Conservation (phyloP, 371 early-diverging fungal genomes). For the Syncephalastrum sp. region DNA sequence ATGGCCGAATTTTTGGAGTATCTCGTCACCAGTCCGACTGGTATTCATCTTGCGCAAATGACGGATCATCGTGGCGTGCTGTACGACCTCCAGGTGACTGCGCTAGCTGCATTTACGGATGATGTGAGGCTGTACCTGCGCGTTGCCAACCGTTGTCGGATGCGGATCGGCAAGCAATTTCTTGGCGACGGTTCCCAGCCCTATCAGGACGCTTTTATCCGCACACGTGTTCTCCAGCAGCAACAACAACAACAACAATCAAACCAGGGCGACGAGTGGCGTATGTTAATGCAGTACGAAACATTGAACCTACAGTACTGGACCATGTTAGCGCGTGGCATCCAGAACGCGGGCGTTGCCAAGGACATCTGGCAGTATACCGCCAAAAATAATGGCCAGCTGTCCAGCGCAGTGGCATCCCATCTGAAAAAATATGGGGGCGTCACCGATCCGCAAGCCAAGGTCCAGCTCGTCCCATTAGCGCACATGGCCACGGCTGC, state of each 20-base stretch:
- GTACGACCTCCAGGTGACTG: constrained; percentile 63
- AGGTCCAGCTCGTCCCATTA: constrained; percentile 20
- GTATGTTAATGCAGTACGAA: constrained; percentile 27
- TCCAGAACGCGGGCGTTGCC: constrained; percentile 36
- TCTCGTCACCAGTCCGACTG: constrained; percentile 59
- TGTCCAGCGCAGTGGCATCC: constrained; percentile 24
- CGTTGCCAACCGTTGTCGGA: constrained; percentile 63
- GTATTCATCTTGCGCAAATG: constrained; percentile 58
- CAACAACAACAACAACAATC: neutral
- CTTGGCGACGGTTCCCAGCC: constrained; percentile 40
- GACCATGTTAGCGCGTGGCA: constrained; percentile 47
- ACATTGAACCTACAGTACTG: constrained; percentile 53
- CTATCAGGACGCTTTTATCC: constrained; percentile 26
- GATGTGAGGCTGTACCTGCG: constrained; percentile 61
- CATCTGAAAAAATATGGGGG: constrained; percentile 20
- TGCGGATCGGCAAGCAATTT: constrained; percentile 58
- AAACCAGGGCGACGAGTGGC: constrained; percentile 2
- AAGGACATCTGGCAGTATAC: constrained; percentile 38
- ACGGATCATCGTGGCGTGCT: constrained; percentile 65
- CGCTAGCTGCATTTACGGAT: constrained; percentile 64
- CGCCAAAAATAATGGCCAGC: constrained; percentile 22
- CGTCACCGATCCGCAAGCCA: constrained; percentile 4
- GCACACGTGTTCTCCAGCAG: constrained; percentile 11
- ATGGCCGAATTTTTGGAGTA: constrained; percentile 60
- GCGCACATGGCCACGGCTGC: constrained; percentile 25